A percentile compares a stretch with the other conserved stretches of the same genome.
Evolutionary conservation across 2,329 filamentous ascomycete genomes (phyloP).

Genomic region (Aspergillus pseudoviridinutans): DNA sequence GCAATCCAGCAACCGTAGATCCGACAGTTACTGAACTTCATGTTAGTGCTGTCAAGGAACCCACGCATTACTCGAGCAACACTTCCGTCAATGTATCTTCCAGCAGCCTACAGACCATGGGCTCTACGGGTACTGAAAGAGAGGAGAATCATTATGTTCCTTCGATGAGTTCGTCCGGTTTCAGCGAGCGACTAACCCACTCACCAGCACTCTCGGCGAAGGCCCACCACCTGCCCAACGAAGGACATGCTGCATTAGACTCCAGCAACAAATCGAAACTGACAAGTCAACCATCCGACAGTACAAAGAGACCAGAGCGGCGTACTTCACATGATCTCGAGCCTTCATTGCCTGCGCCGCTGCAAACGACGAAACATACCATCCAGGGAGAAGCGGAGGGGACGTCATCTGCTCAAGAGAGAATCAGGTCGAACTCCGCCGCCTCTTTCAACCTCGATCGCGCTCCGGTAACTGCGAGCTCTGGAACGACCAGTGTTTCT

Average conservation of each 20-base stretch:
- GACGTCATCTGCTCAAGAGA: conserved; percentile 29
- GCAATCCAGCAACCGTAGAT: conserved; percentile 37
- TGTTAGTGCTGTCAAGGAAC: conserved; percentile 35
- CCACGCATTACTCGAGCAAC: conserved; percentile 24
- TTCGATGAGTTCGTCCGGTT: conserved; percentile 28
- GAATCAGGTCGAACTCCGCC: conserved; percentile 27
- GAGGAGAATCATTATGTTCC: conserved; percentile 27
- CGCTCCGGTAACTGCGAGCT: conserved; percentile 20
- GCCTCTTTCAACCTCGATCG: conserved; percentile 27
- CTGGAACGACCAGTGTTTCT: conserved; percentile 26
- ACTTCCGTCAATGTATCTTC: conserved; percentile 29
- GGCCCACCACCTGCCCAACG: conserved; percentile 23
- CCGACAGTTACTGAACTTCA: conserved; percentile 45
- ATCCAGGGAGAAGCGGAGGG: conserved; percentile 22
- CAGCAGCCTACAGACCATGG: conserved; percentile 27
- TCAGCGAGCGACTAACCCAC: conserved; percentile 25
- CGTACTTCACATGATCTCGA: conserved; percentile 27
- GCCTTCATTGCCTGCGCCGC: conserved; percentile 17
- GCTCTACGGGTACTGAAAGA: conserved; percentile 25
- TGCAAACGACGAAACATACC: conserved; percentile 22
- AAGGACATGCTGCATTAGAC: conserved; percentile 19
- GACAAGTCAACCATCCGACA: conserved; percentile 19
- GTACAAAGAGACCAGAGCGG: conserved; percentile 25
- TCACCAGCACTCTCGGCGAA: conserved; percentile 34
- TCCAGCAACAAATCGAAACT: conserved; percentile 17